Base-by-base conservation (phyloP, 2,329 filamentous ascomycete species). In the Myriosclerotinia duriaeana region DNA sequence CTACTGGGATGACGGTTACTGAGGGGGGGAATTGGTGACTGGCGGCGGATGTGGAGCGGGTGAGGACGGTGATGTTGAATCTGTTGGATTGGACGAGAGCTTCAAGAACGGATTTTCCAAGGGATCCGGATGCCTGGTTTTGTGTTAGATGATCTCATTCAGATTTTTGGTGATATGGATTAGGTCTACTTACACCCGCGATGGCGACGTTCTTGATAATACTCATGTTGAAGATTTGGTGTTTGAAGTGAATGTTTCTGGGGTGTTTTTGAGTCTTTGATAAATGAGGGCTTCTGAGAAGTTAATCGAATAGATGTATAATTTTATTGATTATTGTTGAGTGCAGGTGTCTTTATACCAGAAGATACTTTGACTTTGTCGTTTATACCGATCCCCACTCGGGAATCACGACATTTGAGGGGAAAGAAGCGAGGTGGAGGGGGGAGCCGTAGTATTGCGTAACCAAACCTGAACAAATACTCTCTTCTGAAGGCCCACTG, bases 21-120 rank as follows among this genome's bases (percentile, higher is more conserved):
- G 73, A 71, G 5, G 72, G 50, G 53, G 72, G 70, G 66, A 74
- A 74, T 38, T 54, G 5, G 65, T 67, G 14, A 68, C 55, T 30
- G 30, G 5, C 6, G 30, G 60, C 71, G 20, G 74, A 75, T 2
- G 52, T 44, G 34, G 74, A 68, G 30, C 84, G 82, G 30, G 80
- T 80, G 60, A 86, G 77, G 26, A 84, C 78, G n/a, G 81, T 82
- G 61, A 84, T 75, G 59, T 79, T 79, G 78, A 85, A 76, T 59
- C 71, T 71, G 14, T 68, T 69, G 11, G 74, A 74, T 20, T 69
- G 58, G 30, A 74, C 1, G 30, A 76, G 53, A 3, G 59, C 69
- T 26, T 71, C 65, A 30, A 75, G 69, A n/a, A 74, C 54, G 11
- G 72, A 66, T 22, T 64, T 44, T 17, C 74, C 75, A 8, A 76